Evolutionary conservation across 768 basidiomycete genomes (phyloP), one percentile per base, ranked within the genome.

Genomic region (Glaciozyma martinii): DNA sequence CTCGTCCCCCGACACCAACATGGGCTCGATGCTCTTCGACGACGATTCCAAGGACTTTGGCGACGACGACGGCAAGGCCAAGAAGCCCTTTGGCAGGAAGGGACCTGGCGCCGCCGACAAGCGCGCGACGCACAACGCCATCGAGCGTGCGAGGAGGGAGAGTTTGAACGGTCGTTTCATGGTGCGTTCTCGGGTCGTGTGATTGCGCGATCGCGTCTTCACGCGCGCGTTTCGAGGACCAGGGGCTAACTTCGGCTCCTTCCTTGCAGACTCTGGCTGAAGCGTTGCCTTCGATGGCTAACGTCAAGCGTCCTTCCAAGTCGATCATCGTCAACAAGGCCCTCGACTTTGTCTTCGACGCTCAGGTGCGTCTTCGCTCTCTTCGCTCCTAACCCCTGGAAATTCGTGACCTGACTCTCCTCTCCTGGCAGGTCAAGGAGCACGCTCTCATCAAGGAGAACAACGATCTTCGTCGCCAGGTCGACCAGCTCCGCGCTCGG

Each of bases 261-360:
- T 54, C 15, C 3, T 54, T 19, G 44, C 56, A 90, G 89, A 89
- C 91, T 72, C 88, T 97, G 56, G 94, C 94, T 65, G 84, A 86
- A 10, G 82, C 95, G 46, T 85, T 98, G 25, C 90, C 94, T 57
- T 89, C 92, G 74, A 85, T 95, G 62, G 87, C 88, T 16, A 84
- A 89, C 74, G 88, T 91, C 76, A 86, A 92, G 68, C 85, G 94
- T 37, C 95, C 95, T 0, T 91, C 89, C 75, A 99, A 99, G 78
- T 89, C 89, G 6, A 87, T 89, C 66, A 97, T 98, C 76, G 93
- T 99, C 77, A 95, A 95, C 77, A 90, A 88, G 42, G 89, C 87
- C 53, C 95, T 97, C 76, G 85, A 90, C 2, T 88, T 90, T 74
- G 84, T 92, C 66, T 86, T 53, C 57, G 63, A 66, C 57, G 66